A percentile compares a stretch with the other conserved stretches of the same genome.
phyloP scores from a whole-genome alignment of 2,329 filamentous ascomycete species.

The Aspergillus neotritici region DNA sequence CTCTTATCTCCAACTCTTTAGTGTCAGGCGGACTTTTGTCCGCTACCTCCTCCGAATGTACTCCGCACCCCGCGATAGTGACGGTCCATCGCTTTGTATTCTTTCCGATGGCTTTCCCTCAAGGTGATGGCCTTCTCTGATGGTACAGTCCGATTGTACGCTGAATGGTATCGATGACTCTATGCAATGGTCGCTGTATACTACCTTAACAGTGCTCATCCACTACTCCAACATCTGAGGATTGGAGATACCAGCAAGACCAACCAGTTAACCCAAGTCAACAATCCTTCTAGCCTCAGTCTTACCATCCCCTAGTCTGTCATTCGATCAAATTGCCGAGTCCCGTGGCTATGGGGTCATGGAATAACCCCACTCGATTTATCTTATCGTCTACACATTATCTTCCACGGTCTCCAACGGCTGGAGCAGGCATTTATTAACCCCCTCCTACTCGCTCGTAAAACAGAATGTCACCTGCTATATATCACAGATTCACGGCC shows the following conservation, averaged over 20 bases:
- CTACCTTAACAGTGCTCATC: not conserved
- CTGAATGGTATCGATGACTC: too few relatives aligned
- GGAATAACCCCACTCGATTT: constrained; percentile 4
- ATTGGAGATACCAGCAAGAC: constrained; percentile 6
- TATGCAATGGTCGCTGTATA: not conserved
- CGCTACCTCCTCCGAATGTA: too few relatives aligned
- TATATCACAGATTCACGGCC: not conserved
- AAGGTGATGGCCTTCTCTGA: too few relatives aligned
- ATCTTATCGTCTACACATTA: constrained; percentile 11
- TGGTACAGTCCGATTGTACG: too few relatives aligned
- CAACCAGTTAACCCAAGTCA: too few relatives aligned
- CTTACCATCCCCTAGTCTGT: constrained; percentile 2
- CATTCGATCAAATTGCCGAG: constrained; percentile 15
- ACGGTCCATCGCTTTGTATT: too few relatives aligned
- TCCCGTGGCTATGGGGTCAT: not conserved
- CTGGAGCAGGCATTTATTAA: not conserved
- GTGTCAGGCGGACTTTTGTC: too few relatives aligned
- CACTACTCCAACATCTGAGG: constrained; percentile 5
- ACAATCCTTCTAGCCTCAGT: too few relatives aligned
- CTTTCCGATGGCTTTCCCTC: too few relatives aligned
- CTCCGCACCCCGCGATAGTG: too few relatives aligned
- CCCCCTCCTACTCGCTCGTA: not conserved
- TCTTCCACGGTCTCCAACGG: constrained; percentile 7
- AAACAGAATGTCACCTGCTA: constrained; percentile 6
- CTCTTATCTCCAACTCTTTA: too few relatives aligned